These are phyloP conservation scores for Stylonectria norvegica DNA, from an alignment of 2,329 filamentous ascomycete species.

Conservation along the genomic window DNA sequence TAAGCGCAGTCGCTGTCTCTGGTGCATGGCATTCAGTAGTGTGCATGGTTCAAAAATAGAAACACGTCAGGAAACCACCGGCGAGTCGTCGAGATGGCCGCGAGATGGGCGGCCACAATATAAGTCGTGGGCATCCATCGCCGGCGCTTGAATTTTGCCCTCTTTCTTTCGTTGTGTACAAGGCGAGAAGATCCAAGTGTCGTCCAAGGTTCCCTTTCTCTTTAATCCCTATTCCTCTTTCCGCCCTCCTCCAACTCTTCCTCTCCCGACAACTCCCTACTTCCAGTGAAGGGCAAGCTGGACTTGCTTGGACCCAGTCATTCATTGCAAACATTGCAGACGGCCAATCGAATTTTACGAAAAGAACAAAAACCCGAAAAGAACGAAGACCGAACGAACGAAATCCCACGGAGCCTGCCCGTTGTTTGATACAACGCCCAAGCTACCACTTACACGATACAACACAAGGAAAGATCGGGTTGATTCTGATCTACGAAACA, in stretches of 20 bases:
- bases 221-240: slow-evolving; percentile 35
- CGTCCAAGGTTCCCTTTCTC: slow-evolving; percentile 42
- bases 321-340: slow-evolving; percentile 35
- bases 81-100: slow-evolving; percentile 34
- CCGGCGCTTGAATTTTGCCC: slow-evolving; percentile 38
- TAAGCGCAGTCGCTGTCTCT: slow-evolving; percentile 43
- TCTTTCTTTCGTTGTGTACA: slow-evolving; percentile 39
- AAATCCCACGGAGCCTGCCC: slow-evolving; percentile 7
- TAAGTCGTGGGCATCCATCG: slow-evolving; percentile 53
- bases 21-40: slow-evolving; percentile 26
- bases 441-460: slow-evolving; percentile 24
- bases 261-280: slow-evolving; percentile 26
- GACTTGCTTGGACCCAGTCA: slow-evolving; percentile 56
- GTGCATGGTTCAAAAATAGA: slow-evolving; percentile 38
- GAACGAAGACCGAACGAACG: slow-evolving; percentile 7
- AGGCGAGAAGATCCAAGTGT: slow-evolving; percentile 51
- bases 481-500: slow-evolving; percentile 24
- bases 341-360: slow-evolving; percentile 12
- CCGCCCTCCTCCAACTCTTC: slow-evolving; percentile 33
- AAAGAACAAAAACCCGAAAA: slow-evolving; percentile 10
- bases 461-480: slow-evolving; percentile 25
- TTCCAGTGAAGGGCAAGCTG: slow-evolving; percentile 53
- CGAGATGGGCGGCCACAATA: slow-evolving; percentile 49
- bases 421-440: slow-evolving; percentile 30
- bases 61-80: slow-evolving; percentile 29